Evolutionary conservation across 2,329 filamentous ascomycete species (phyloP), one percentile per base, ranked within the genome.

Genomic region (Aspergillus tubingensis): DNA sequence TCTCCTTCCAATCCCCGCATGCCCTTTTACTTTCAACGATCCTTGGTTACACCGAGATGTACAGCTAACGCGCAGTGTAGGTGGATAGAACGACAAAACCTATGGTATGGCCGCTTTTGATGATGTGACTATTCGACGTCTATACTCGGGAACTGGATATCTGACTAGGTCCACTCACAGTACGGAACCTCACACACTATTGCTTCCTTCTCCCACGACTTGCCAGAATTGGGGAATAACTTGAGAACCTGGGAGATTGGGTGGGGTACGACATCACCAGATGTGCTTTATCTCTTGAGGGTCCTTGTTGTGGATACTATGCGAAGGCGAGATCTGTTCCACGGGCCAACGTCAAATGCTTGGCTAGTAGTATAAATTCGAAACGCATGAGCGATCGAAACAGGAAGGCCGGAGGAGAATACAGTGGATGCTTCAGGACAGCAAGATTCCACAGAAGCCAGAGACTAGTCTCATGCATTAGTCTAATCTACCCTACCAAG

Each of bases 401-500:
- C 58, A 53, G 66, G 68, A 68, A 69, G 66, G 53, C 54, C 59
- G 58, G 54, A 48, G 53, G 68, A 69, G 64, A 65, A 44, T 30
- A 10, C 8, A 30, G 25, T 17, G 47, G 27, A 17, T 17, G 6
- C 25, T 19, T 49, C n/a, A 27, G 3, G 8, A 17, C 5, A 30
- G 17, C 25, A 32, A 17, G 47, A 44, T 23, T 23, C 11, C 41
- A 21, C 41, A 5, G 41, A 44, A 21, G 19, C 13, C 41, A 10
- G 41, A 6, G 10, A n/a, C 43, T 21, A 17, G 17, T 47, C 36
- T 19, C 47, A 30, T 50, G 47, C 25, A 50, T 17, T 15, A 50
- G 8, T 27, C 19, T 30, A 17, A 50, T 50, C 47, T 27, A 50
- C 47, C 47, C 47, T n/a, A 50, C 25, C 25, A 17, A 11, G 19